Evolutionary conservation across 371 early-diverging fungal species (phyloP), one percentile per base, ranked within the genome.

Genomic region (Apophysomyces elegans): DNA sequence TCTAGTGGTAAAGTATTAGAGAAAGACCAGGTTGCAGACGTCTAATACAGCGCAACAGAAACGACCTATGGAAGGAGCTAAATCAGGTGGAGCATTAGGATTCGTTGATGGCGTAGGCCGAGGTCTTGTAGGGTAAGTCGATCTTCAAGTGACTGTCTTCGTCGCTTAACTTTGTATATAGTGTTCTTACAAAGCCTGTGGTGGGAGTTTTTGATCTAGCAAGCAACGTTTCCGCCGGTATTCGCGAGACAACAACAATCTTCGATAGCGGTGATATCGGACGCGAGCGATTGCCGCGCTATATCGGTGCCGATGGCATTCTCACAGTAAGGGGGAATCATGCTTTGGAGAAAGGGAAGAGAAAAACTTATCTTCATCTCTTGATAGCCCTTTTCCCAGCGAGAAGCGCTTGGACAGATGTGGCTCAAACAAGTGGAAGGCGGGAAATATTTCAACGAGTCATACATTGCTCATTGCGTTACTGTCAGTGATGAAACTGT

Each of bases 61-160:
- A 68, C 92, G 95, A 60, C 99, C 99, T 2, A 76, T 97, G n/a
- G 91, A 94, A 77, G 99, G 99, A 0, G 97, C 93, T 3, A 84
- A 91, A 65, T 88, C 87, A 66, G 93, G 93, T 58, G 99, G 99
- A 36, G 89, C 96, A 0, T 92, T 91, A 37, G 99, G 99, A 6
- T 97, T 99, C 72, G 86, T 98, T 74, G 94, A 90, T 67, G 99
- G 99, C n/a, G 82, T 99, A 1, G 98, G 97, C 36, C 96, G 93
- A 77, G 99, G 98, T 0, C 69, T 97, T 13, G 93, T 99, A 11
- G 99, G 99, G 88, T 88, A 81, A 73, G 74, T 41, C 13, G 41
- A 41, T 13, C 5, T 41, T 13, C 32, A 26, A 26, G 32, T 26
- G 32, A 26, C 32, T 2, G 3, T 0, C 32, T 26, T 26, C 2